A percentile compares a stretch with the other conserved stretches of the same genome.
These are phyloP conservation scores for Aureobasidium sp. DNA, from an alignment of 2,329 filamentous ascomycete genomes.

Conservation along the genomic window DNA sequence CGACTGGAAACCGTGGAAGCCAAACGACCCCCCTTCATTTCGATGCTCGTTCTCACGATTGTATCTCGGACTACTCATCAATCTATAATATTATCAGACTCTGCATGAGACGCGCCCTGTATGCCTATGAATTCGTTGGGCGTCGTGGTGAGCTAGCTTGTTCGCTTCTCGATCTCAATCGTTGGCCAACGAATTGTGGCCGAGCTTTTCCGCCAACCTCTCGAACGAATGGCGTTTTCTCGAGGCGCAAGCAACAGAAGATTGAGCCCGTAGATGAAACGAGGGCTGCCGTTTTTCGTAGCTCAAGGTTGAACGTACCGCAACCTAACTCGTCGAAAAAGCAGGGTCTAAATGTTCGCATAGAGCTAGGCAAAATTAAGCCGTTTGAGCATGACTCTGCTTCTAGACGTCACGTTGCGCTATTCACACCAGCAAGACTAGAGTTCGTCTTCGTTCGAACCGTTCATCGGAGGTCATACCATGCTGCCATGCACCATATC, in stretches of 20 bases:
- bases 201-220: neutral
- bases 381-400: neutral
- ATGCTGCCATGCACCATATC: too few species aligned
- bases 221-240: neutral
- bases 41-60: neutral
- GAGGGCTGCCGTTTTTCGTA: neutral
- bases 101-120: neutral
- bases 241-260: neutral
- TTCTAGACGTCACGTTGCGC: neutral
- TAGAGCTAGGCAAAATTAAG: neutral
- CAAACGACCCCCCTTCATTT: neutral
- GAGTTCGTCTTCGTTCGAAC: neutral
- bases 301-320: neutral
- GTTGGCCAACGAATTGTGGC: neutral
- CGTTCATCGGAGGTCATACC: neutral
- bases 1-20: neutral
- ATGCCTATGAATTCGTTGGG: neutral
- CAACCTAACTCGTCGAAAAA: neutral
- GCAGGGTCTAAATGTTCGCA: neutral
- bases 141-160: neutral
- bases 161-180: neutral
- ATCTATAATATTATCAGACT: neutral
- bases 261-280: neutral
- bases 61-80: too few species aligned
- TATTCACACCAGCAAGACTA: neutral